Evolutionary conservation across 2,329 filamentous ascomycete genomes (phyloP).

Genomic region (Alternaria novae-zelandiae): DNA sequence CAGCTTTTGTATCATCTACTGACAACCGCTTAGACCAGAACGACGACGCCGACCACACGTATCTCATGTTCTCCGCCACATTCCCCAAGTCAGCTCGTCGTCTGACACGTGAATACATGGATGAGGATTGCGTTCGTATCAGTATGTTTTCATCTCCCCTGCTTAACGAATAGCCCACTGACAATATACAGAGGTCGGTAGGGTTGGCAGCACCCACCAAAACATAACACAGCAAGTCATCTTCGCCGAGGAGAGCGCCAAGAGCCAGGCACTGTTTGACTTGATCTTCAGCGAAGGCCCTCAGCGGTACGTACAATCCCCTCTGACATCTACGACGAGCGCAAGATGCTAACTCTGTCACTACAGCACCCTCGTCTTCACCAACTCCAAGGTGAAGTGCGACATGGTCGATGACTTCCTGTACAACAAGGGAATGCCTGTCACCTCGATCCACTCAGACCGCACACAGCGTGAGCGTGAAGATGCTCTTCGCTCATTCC

Average conservation of each 20-base stretch:
- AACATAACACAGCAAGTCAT: slow-evolving; percentile 84
- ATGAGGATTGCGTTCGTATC: slow-evolving; percentile 76
- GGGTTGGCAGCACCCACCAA: slow-evolving; percentile 78
- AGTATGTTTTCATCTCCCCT: slow-evolving; percentile 33
- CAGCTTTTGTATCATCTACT: slow-evolving; percentile 9
- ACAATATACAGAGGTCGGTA: slow-evolving; percentile 66
- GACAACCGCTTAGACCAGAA: slow-evolving; percentile 66
- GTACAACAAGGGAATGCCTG: slow-evolving; percentile 79
- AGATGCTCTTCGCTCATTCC: slow-evolving; percentile 87
- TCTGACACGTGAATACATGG: slow-evolving; percentile 77
- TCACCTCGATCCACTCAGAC: slow-evolving; percentile 85
- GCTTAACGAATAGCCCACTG: neutral
- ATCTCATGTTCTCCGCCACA: slow-evolving; percentile 91
- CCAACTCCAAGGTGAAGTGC: slow-evolving; percentile 78
- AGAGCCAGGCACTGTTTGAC: slow-evolving; percentile 74
- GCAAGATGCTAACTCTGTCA: neutral
- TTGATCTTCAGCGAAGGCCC: slow-evolving; percentile 74
- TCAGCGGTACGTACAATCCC: slow-evolving; percentile 55
- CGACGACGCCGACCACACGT: slow-evolving; percentile 71
- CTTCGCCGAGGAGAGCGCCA: slow-evolving; percentile 68
- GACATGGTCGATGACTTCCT: slow-evolving; percentile 89
- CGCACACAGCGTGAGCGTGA: slow-evolving; percentile 91
- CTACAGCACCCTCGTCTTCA: slow-evolving; percentile 77
- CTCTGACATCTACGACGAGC: neutral
- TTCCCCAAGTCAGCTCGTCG: slow-evolving; percentile 82